A percentile compares a stretch with the other conserved stretches of the same genome.
phyloP scores from a whole-genome alignment of 2,329 filamentous ascomycete genomes.

The Diplocarpon rosae region DNA sequence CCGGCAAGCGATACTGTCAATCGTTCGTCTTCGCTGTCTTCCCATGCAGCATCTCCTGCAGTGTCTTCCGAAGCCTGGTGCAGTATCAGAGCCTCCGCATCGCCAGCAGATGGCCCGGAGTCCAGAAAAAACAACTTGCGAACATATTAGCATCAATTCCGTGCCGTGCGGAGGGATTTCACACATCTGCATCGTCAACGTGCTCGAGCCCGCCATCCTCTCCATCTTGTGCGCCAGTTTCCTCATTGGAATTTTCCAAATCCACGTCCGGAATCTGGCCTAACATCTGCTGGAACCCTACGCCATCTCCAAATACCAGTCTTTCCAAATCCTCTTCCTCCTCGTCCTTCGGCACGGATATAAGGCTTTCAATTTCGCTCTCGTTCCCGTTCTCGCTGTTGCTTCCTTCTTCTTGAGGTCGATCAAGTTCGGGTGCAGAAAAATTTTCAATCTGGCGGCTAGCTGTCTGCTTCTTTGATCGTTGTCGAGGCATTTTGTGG shows the following conservation, averaged over 20 bases:
- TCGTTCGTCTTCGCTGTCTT: conserved; percentile 91
- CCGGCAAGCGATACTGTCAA: conserved; percentile 72
- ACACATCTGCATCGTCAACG: conserved; percentile 58
- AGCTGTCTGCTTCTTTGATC: conserved; percentile 20
- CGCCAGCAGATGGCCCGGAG: conserved; percentile 26
- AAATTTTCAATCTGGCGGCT: conserved; percentile 12
- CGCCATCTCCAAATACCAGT: conserved; percentile 76
- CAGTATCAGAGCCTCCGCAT: conserved; percentile 16
- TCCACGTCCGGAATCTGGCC: conserved; percentile 39
- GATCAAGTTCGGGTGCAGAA: not conserved
- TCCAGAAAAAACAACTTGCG: conserved; percentile 29
- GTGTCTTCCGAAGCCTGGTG: conserved; percentile 23
- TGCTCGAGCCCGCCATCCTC: conserved; percentile 47
- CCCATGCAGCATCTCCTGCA: conserved; percentile 54
- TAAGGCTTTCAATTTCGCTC: conserved; percentile 23
- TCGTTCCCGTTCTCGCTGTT: conserved; percentile 9
- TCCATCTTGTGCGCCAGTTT: conserved; percentile 26
- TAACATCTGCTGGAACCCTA: conserved; percentile 68
- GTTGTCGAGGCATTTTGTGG: conserved; percentile 23
- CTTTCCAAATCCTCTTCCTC: conserved; percentile 79
- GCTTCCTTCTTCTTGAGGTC: conserved; percentile 5
- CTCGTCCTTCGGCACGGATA: conserved; percentile 57
- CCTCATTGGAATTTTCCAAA: conserved; percentile 9
- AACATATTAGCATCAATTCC: conserved; percentile 6
- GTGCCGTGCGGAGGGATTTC: conserved; percentile 1